Base-by-base conservation (phyloP, 805 yeast species). In the Candida nemodendra region DNA sequence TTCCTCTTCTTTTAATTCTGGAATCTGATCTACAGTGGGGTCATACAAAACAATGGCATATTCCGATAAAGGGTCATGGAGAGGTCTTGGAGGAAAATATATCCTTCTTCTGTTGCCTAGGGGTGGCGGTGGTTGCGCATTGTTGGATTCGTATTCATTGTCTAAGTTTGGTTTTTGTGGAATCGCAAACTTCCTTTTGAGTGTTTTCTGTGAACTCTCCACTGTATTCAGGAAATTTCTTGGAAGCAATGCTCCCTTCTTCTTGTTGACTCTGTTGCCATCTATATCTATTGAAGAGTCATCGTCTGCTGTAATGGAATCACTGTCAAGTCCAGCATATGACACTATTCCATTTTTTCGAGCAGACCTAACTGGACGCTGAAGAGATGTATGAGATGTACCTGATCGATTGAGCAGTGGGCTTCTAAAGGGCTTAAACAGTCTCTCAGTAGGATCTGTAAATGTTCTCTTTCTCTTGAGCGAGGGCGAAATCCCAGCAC, bases 31-130 rank as follows among this genome's bases (percentile, higher is more conserved):
- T 3, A 91, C 81, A 0, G 98, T 86, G 0, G 99, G 99, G 60
- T 93, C 99, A 55, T 88, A 93, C 30, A 93, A 68, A 1, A 93
- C 97, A 38, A 93, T 87, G 2, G 99, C 97, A 53, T 86, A 81
- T 58, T 93, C 97, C 44, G 83, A 89, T 30, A 82, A 72, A 0
- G 99, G 99, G 63, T 93, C 99, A 57, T 91, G 95, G n/a, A 93
- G 69, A 1, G 99, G 95, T 41, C 89, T 67, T 4, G 98, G 95
- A n/a, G 86, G 84, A 36, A 86, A 63, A 1, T 76, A 68, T 2
- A 79, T 74, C 45, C 78, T 76, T 26, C 83, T 75, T 45, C 83
- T 76, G 41, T 89, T 88, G 0, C 99, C 99, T 42, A 91, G 67
- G 0, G 95, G 85, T 0, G 95, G 90, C 1, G 89, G 74, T 1